These are phyloP conservation scores for Musa balbisiana DNA, from an alignment of 202 grass and related monocot species.

Conservation along the genomic window DNA sequence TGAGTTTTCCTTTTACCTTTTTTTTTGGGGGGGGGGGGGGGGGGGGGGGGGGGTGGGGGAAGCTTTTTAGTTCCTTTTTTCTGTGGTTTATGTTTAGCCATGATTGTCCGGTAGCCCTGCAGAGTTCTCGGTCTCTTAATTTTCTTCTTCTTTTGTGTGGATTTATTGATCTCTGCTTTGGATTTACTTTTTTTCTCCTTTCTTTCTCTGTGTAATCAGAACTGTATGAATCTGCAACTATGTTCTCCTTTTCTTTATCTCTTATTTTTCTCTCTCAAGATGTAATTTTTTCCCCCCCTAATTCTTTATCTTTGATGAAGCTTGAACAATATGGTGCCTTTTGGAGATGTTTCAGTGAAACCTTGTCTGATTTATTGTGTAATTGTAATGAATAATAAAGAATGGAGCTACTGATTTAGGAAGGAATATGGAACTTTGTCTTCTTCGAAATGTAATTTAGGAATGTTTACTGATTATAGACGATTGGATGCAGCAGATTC, in stretches of 20 bases:
- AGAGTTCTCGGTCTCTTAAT: background rate
- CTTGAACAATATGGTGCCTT: no score
- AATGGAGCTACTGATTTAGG: background rate
- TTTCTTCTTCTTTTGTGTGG: background rate
- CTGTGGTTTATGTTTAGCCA: no score
- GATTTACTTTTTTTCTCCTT: background rate
- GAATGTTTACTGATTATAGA: background rate
- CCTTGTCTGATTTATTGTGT: no score
- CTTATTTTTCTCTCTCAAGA: no score
- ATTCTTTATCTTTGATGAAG: no score
- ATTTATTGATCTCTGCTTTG: background rate
- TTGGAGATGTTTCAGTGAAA: no score
- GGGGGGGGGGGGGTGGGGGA: background rate
- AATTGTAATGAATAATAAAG: background rate
- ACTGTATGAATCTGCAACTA: background rate
- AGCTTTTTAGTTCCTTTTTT: background rate
- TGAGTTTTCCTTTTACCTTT: background rate
- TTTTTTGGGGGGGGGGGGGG: background rate
- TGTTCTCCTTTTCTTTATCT: no score
- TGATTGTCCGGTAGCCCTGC: background rate
- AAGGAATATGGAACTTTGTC: no score
- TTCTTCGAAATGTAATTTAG: background rate
- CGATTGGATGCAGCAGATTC: background rate
- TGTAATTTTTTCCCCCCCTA: no score
- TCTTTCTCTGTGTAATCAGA: background rate